A percentile compares a stretch with the other conserved stretches of the same genome.
Conservation (phyloP, 2,329 filamentous ascomycete species). For the Microsporum ferrugineum region DNA sequence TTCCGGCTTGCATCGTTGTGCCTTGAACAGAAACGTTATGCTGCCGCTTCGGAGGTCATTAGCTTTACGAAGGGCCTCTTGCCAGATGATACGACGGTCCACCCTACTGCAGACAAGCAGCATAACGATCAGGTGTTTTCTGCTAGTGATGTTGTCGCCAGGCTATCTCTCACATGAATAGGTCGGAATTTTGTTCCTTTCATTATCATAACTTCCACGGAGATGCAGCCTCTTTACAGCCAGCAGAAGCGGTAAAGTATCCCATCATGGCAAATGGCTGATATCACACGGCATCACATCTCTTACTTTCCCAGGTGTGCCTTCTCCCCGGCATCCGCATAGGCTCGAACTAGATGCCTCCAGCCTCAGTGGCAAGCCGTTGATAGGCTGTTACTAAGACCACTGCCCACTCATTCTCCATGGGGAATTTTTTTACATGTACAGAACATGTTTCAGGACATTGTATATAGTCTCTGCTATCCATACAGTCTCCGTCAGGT, state of each 20-base stretch:
- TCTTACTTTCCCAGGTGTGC: no score
- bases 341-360: neutral
- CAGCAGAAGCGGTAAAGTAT: no score
- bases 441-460: neutral
- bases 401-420: neutral
- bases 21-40: slow-evolving; percentile 23
- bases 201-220: no score
- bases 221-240: no score
- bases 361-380: slow-evolving; percentile 2
- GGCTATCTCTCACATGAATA: neutral
- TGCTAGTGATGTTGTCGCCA: neutral
- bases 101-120: neutral
- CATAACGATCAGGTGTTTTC: neutral
- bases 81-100: slow-evolving; percentile 14
- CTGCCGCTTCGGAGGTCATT: slow-evolving; percentile 23
- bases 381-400: neutral
- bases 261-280: no score
- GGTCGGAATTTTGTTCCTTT: neutral
- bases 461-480: neutral
- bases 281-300: no score
- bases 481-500: neutral
- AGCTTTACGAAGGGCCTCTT: slow-evolving; percentile 23
- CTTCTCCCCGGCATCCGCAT: neutral
- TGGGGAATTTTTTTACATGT: neutral
- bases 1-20: slow-evolving; percentile 31